phyloP scores from a whole-genome alignment of 441 rosid genomes.

The Populus tomentosa region DNA sequence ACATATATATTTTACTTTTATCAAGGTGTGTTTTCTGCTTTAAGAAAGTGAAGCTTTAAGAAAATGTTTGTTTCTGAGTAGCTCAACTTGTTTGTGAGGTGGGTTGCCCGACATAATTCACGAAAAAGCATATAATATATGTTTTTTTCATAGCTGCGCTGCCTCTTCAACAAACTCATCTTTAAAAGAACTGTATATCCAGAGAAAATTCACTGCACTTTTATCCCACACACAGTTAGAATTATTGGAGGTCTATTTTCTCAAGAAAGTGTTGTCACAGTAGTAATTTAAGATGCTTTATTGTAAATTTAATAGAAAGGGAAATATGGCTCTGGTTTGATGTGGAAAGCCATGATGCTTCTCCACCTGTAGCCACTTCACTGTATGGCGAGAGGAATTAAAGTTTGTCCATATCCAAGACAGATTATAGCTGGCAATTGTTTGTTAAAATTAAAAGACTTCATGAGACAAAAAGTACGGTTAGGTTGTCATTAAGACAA shows the following conservation, averaged over 20 bases:
- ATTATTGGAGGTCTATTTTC: not conserved
- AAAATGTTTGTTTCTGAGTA: no score
- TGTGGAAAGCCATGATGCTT: not conserved
- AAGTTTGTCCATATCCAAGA: not conserved
- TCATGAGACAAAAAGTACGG: not conserved
- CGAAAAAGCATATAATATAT: no score
- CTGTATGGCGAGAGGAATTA: not conserved
- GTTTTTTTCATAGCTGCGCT: no score
- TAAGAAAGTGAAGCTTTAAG: no score
- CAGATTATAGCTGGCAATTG: conserved; percentile 12
- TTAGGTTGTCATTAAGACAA: not conserved
- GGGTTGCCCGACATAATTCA: no score
- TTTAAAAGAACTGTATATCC: no score
- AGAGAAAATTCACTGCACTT: no score
- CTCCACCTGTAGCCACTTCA: not conserved
- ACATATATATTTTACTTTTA: no score
- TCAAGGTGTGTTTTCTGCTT: no score
- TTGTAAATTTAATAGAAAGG: not conserved
- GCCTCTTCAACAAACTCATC: no score
- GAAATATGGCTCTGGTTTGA: not conserved
- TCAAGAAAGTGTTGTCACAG: not conserved
- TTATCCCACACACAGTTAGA: no score
- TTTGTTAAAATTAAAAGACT: not conserved
- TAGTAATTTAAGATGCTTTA: not conserved
- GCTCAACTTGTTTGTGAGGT: no score